These are phyloP conservation scores for Dactylonectria macrodidyma DNA, from an alignment of 2,329 filamentous ascomycete species.

Conservation along the genomic window DNA sequence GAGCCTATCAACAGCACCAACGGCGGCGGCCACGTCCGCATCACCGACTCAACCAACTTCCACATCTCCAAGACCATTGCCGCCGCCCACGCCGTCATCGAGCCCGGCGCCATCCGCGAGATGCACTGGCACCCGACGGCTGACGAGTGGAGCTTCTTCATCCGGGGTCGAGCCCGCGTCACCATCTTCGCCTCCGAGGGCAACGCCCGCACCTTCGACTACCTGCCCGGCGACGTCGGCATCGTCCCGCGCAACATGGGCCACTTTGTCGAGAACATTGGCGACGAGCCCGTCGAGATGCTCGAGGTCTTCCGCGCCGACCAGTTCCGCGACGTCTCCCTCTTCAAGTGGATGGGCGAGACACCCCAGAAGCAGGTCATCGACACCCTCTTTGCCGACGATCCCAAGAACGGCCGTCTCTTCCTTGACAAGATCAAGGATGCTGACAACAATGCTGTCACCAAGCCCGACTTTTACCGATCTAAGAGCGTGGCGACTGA, in stretches of 20 bases:
- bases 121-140: constrained; percentile 89
- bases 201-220: constrained; percentile 82
- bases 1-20: constrained; percentile 71
- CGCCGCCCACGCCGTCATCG: constrained; percentile 79
- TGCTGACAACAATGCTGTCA: constrained; percentile 72
- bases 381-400: constrained; percentile 76
- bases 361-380: constrained; percentile 76
- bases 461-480: constrained; percentile 49
- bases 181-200: constrained; percentile 82
- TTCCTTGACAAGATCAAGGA: constrained; percentile 75
- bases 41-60: constrained; percentile 84
- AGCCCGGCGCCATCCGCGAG: constrained; percentile 80
- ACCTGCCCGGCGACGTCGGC: constrained; percentile 80
- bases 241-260: constrained; percentile 85
- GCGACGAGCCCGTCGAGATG: constrained; percentile 82
- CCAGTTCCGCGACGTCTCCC: constrained; percentile 79
- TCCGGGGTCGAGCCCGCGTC: constrained; percentile 78
- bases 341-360: constrained; percentile 84
- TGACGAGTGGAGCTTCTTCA: constrained; percentile 87
- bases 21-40: constrained; percentile 78
- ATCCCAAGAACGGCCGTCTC: constrained; percentile 71
- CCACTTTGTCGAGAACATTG: constrained; percentile 86
- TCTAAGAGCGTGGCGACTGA: background rate
- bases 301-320: constrained; percentile 82
- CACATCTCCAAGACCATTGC: constrained; percentile 81